Evolutionary conservation across 2,329 filamentous ascomycete species (phyloP).

Genomic region (Clonostachys rhizophaga): DNA sequence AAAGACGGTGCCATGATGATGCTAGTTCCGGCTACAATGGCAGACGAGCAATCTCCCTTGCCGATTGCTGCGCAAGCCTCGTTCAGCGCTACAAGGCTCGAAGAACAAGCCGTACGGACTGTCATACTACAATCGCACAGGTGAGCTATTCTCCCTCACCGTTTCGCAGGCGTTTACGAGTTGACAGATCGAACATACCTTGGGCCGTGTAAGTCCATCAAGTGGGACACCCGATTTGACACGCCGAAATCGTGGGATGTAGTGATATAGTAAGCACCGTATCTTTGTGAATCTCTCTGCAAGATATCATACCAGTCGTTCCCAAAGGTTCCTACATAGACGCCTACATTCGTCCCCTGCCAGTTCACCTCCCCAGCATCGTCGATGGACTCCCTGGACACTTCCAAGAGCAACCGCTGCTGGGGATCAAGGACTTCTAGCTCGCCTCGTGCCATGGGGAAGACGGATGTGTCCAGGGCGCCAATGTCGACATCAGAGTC

Average conservation of each 20-base stretch:
- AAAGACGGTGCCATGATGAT: slow-evolving; percentile 20
- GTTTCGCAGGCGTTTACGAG: slow-evolving; percentile 3
- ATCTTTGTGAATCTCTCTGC: slow-evolving; percentile 10
- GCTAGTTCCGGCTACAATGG: slow-evolving; percentile 23
- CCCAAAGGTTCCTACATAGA: slow-evolving; percentile 24
- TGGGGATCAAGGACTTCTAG: slow-evolving; percentile 8
- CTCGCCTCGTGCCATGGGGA: slow-evolving; percentile 14
- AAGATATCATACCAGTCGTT: slow-evolving; percentile 21
- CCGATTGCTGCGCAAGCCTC: slow-evolving; percentile 19
- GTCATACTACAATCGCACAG: slow-evolving; percentile 15
- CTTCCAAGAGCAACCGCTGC: too few relatives aligned
- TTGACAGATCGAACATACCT: slow-evolving; percentile 14
- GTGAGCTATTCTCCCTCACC: not conserved
- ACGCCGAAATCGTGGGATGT: not conserved
- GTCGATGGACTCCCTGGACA: slow-evolving; percentile 28
- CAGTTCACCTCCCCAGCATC: slow-evolving; percentile 7
- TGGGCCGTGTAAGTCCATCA: not conserved
- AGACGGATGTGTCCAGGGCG: slow-evolving; percentile 13
- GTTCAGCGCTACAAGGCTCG: slow-evolving; percentile 20
- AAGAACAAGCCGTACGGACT: slow-evolving; percentile 27
- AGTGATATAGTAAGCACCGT: slow-evolving; percentile 7
- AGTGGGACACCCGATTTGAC: not conserved
- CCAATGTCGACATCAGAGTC: slow-evolving; percentile 10
- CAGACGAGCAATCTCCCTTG: slow-evolving; percentile 15
- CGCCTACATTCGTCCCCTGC: slow-evolving; percentile 20